Evolutionary conservation across 1,284 basidiomycete species (phyloP).

Genomic region (Malassezia nana): DNA sequence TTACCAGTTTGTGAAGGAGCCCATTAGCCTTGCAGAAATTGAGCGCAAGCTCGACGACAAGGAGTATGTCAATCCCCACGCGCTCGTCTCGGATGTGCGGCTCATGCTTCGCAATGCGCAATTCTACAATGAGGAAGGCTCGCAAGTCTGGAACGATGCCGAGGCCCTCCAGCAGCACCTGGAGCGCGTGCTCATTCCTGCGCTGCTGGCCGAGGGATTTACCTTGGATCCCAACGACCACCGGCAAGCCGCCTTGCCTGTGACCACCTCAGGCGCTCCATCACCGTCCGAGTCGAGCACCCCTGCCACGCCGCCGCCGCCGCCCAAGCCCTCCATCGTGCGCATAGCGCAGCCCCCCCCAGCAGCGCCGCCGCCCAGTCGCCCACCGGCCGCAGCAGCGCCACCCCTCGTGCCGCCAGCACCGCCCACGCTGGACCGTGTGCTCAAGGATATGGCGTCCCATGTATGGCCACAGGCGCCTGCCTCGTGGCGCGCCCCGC

Average conservation of each 20-base stretch:
- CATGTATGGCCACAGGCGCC: constrained; percentile 11
- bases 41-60: constrained; percentile 27
- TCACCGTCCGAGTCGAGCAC: neutral
- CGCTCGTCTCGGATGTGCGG: constrained; percentile 32
- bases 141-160: constrained; percentile 36
- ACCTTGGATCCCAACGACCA: constrained; percentile 43
- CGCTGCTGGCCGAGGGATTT: constrained; percentile 38
- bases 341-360: neutral
- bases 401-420: neutral
- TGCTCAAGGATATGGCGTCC: neutral
- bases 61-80: constrained; percentile 35
- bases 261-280: constrained; percentile 8
- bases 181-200: constrained; percentile 35
- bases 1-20: constrained; percentile 37
- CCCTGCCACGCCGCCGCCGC: neutral
- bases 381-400: neutral
- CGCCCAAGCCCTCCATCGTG: neutral
- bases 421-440: constrained; percentile 4
- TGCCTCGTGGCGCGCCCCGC: neutral
- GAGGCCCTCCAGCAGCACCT: constrained; percentile 25
- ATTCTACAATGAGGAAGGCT: constrained; percentile 35
- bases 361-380: neutral
- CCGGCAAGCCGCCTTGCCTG: constrained; percentile 37
- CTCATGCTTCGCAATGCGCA: constrained; percentile 45
- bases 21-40: constrained; percentile 36